These are phyloP conservation scores for Botrytis cinerea DNA, from an alignment of 2,329 filamentous ascomycete genomes.

Conservation along the genomic window DNA sequence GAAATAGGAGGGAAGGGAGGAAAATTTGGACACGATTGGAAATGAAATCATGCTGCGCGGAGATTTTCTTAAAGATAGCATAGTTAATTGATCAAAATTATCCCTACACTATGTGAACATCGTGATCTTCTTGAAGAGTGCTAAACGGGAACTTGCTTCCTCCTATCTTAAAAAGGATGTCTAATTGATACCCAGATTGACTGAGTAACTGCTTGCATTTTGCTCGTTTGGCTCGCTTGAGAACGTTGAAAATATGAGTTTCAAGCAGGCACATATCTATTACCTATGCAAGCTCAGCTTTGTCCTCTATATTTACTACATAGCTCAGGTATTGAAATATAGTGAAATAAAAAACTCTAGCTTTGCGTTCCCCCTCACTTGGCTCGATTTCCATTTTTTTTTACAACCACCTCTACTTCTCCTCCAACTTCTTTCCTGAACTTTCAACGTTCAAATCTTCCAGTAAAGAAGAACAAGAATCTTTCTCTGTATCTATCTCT, in stretches of 20 bases:
- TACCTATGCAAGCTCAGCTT: neutral
- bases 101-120: too few species aligned
- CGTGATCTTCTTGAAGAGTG: too few species aligned
- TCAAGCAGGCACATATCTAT: neutral
- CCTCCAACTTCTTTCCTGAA: neutral
- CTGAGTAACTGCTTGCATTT: too few species aligned
- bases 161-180: too few species aligned
- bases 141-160: too few species aligned
- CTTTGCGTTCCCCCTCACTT: neutral
- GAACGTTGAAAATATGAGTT: neutral
- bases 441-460: neutral
- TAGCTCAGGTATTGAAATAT: neutral
- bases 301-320: neutral
- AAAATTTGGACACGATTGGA: too few species aligned
- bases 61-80: too few species aligned
- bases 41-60: too few species aligned
- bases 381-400: fast-evolving
- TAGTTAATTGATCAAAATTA: too few species aligned
- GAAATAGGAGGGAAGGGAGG: too few species aligned
- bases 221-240: neutral
- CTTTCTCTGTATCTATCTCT: neutral
- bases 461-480: neutral
- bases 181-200: too few species aligned
- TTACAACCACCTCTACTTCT: neutral
- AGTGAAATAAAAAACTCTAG: neutral